Evolutionary conservation across 371 early-diverging fungal species (phyloP).

Genomic region (Syncephalis fuscata): DNA sequence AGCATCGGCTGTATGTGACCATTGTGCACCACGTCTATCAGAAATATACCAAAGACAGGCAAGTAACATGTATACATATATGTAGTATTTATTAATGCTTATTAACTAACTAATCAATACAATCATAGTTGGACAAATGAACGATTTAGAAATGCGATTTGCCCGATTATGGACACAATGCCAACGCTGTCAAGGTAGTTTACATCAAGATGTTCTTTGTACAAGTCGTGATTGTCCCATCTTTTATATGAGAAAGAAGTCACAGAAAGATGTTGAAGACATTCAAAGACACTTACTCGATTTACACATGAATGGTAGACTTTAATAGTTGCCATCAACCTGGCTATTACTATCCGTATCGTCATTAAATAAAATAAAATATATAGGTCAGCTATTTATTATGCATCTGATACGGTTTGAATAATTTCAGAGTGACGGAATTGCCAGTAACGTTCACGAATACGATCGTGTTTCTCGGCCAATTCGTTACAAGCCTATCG

Average conservation of each 20-base stretch:
- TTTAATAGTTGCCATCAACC: too few relatives aligned
- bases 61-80: not conserved
- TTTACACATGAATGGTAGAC: slow-evolving; percentile 46
- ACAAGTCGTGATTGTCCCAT: slow-evolving; percentile 97
- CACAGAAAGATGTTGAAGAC: slow-evolving; percentile 84
- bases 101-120: slow-evolving; percentile 7
- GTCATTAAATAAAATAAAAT: too few relatives aligned
- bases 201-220: slow-evolving; percentile 97
- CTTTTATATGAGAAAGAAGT: slow-evolving; percentile 98
- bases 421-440: slow-evolving; percentile 24
- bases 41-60: slow-evolving; percentile 63
- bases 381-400: too few relatives aligned
- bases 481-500: slow-evolving; percentile 29
- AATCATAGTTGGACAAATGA: slow-evolving; percentile 32
- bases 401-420: too few relatives aligned
- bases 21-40: slow-evolving; percentile 56
- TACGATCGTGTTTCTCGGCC: slow-evolving; percentile 38
- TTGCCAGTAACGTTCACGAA: slow-evolving; percentile 57
- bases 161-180: slow-evolving; percentile 98
- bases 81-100: too few relatives aligned
- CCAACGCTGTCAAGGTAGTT: slow-evolving; percentile 95
- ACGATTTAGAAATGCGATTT: slow-evolving; percentile 61
- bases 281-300: slow-evolving; percentile 33
- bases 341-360: too few relatives aligned
- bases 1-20: slow-evolving; percentile 61